These are phyloP conservation scores for Yamadazyma spencermartinsiae DNA, from an alignment of 1,139 yeast genomes.

Conservation along the genomic window DNA sequence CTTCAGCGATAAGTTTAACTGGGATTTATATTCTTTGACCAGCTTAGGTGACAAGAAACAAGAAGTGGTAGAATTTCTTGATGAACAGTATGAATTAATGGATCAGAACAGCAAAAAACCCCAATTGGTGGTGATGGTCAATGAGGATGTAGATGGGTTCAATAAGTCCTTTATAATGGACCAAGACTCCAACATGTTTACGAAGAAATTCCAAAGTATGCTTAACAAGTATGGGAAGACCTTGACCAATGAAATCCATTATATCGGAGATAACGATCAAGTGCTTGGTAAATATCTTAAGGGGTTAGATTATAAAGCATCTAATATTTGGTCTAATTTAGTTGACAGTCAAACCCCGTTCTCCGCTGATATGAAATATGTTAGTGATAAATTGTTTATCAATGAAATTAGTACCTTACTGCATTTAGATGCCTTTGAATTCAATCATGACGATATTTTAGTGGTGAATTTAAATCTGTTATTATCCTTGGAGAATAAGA, in stretches of 20 bases:
- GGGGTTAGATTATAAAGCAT: constrained; percentile 31
- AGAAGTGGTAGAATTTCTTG: constrained; percentile 28
- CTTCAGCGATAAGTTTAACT: constrained; percentile 41
- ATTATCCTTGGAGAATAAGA: constrained; percentile 39
- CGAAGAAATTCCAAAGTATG: constrained; percentile 6
- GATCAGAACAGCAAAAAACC: constrained; percentile 19
- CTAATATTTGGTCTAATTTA: constrained; percentile 34
- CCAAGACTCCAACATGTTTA: constrained; percentile 7
- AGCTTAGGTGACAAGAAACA: constrained; percentile 29
- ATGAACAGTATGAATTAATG: constrained; percentile 18
- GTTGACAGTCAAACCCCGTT: constrained; percentile 6
- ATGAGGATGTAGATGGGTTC: constrained; percentile 25
- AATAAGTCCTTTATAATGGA: constrained; percentile 8
- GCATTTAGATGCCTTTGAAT: constrained; percentile 26
- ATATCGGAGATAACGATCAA: constrained; percentile 4
- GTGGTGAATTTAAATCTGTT: constrained; percentile 44
- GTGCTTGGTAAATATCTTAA: constrained; percentile 27
- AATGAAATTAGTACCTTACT: constrained; percentile 50
- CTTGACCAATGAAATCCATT: constrained; percentile 37
- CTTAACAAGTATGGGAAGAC: constrained; percentile 6
- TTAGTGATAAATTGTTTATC: constrained; percentile 47
- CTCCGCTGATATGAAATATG: constrained; percentile 6
- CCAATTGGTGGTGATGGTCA: constrained; percentile 37
- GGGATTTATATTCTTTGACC: constrained; percentile 30
- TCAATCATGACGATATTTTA: constrained; percentile 21